Base-by-base conservation (phyloP, 495 filamentous ascomycete species). In the Penicillium taxi region DNA sequence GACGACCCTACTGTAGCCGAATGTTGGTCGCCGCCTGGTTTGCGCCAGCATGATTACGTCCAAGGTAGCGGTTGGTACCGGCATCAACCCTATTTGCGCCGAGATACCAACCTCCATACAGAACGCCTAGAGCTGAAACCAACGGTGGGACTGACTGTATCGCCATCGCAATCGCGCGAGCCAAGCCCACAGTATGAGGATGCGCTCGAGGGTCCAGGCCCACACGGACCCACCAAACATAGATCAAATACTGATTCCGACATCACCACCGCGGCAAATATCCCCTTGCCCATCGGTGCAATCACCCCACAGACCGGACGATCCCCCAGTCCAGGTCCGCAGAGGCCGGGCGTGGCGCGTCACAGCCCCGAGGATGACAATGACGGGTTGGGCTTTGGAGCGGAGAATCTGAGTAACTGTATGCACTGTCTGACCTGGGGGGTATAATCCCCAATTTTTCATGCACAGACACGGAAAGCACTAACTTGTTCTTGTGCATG, bases 11-110 rank as follows among this genome's bases (percentile, higher is more conserved):
- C 48, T 1, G 46, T 53, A 2, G 37, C 32, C 15, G 70, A 67
- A 13, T 70, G 66, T 25, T 81, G 75, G 73, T 73, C 73, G 27
- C 79, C 79, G 21, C 79, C 79, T 0, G 75, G 72, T 3, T 73
- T 64, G 31, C 56, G 74, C 58, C 61, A 65, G 32, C 68, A 73
- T 47, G 64, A 70, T 25, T 56, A 48, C 26, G 57, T 66, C 23
- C 56, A 54, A 9, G 67, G 70, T 22, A 76, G 70, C 39, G 66
- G 66, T n/a, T 81, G 78, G 78, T 81, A 77, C 47, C 66, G 69
- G 25, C 75, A 75, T 48, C 63, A 73, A 48, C 68, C 69, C 37
- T 66, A 68, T 40, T 35, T 49, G 48, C 63, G 59, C 50, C 63
- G 58, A 28, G 47, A 47, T 22, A n/a, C n/a, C n/a, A 54, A 58